Conservation (phyloP, 148 eudicot species). For the Cornus controversa region DNA sequence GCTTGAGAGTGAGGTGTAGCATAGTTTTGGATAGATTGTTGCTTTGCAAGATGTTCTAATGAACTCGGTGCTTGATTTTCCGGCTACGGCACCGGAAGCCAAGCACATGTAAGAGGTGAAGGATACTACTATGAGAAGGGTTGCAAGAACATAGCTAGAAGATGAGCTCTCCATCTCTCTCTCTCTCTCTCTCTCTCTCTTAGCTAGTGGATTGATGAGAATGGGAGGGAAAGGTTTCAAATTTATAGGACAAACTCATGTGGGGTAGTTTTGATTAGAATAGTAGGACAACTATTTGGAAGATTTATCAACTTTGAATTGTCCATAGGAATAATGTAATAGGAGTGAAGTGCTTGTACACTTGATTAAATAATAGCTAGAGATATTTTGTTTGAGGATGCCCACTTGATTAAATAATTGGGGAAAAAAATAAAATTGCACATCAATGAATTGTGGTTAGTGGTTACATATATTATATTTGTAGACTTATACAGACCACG, state of each 20-base stretch:
- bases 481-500: too few relatives aligned
- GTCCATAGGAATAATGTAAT: too few relatives aligned
- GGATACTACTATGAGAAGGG: background rate
- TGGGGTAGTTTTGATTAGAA: background rate
- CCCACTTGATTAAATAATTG: too few relatives aligned
- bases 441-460: too few relatives aligned
- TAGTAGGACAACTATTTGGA: too few relatives aligned
- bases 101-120: background rate
- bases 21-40: constrained; percentile 21
- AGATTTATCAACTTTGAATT: too few relatives aligned
- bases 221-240: background rate
- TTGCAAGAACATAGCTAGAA: background rate
- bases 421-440: too few relatives aligned
- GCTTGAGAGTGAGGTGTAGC: constrained; percentile 21
- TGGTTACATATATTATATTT: too few relatives aligned
- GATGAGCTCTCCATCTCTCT: constrained; percentile 11
- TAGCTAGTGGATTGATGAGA: background rate
- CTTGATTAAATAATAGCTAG: too few relatives aligned
- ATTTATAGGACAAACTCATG: background rate
- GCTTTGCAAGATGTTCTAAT: constrained; percentile 22
- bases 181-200: background rate
- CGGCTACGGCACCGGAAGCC: background rate
- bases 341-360: too few relatives aligned
- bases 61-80: constrained; percentile 17
- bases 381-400: too few relatives aligned